phyloP scores from a whole-genome alignment of 2,329 filamentous ascomycete species.

The Orbilia blumenaviensis region DNA sequence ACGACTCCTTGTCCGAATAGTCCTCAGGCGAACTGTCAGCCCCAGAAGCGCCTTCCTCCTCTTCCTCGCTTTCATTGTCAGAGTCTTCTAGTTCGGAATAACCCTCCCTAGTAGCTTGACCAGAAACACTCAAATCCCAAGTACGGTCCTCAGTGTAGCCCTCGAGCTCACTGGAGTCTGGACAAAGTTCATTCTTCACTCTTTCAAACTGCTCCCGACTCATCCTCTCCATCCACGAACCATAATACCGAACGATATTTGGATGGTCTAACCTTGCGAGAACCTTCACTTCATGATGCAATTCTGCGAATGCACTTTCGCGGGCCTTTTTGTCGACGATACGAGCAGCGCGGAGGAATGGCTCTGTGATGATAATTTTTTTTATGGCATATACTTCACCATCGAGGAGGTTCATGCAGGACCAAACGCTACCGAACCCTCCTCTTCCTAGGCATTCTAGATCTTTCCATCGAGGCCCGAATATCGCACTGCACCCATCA shows the following conservation, averaged over 20 bases:
- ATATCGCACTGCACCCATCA: neutral
- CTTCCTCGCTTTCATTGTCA: slow-evolving; percentile 4
- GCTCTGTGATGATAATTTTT: slow-evolving; percentile 69
- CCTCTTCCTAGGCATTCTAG: slow-evolving; percentile 70
- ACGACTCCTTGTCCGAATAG: neutral
- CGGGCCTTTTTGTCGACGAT: slow-evolving; percentile 64
- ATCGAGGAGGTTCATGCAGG: slow-evolving; percentile 70
- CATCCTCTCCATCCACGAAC: slow-evolving; percentile 69
- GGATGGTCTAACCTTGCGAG: slow-evolving; percentile 71
- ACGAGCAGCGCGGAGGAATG: slow-evolving; percentile 62
- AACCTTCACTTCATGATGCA: slow-evolving; percentile 68
- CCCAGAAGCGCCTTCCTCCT: neutral
- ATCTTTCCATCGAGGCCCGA: slow-evolving; percentile 61
- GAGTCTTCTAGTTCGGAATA: neutral
- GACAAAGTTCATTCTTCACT: slow-evolving; percentile 25
- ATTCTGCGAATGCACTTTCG: slow-evolving; percentile 64
- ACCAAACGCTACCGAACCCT: slow-evolving; percentile 73
- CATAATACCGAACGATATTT: slow-evolving; percentile 74
- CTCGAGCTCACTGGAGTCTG: slow-evolving; percentile 13
- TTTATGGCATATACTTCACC: slow-evolving; percentile 72
- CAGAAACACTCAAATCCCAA: neutral
- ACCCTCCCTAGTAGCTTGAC: neutral
- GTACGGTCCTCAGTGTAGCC: slow-evolving; percentile 20
- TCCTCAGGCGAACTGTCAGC: neutral
- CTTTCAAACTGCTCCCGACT: slow-evolving; percentile 39